Percentiles rank a stretch among this genome's conserved stretches.
phyloP scores from a whole-genome alignment of 257 asterid genomes.

The Solanum piurae region DNA sequence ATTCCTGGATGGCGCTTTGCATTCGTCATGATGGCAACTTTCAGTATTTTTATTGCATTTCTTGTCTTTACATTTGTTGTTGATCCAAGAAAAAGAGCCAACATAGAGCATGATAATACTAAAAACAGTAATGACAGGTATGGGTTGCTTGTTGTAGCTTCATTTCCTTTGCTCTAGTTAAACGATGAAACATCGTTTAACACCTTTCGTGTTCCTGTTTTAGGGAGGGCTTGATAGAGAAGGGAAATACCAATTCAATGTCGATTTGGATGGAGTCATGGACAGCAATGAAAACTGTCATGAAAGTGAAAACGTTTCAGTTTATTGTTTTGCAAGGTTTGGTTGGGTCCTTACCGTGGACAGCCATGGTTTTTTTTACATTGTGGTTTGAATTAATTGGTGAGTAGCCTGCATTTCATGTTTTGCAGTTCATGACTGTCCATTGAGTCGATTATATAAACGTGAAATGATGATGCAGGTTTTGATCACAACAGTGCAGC shows the following conservation, averaged over 20 bases:
- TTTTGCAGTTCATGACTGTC: background rate
- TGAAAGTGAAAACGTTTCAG: slow-evolving; percentile 78
- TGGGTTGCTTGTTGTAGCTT: background rate
- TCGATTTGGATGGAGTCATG: slow-evolving; percentile 75
- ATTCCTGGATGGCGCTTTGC: slow-evolving; percentile 91
- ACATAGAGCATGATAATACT: slow-evolving; percentile 13
- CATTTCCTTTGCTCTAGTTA: background rate
- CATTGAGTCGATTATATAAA: background rate
- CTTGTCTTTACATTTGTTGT: slow-evolving; percentile 72
- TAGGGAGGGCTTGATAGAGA: slow-evolving; percentile 63
- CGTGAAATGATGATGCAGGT: slow-evolving; percentile 35
- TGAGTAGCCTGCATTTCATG: slow-evolving; percentile 5
- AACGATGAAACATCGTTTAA: background rate
- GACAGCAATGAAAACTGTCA: slow-evolving; percentile 75
- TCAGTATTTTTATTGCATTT: slow-evolving; percentile 69
- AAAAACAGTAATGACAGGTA: slow-evolving; percentile 49
- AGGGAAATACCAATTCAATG: slow-evolving; percentile 24
- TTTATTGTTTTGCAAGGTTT: slow-evolving; percentile 87
- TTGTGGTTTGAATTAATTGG: slow-evolving; percentile 92
- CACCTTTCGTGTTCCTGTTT: background rate
- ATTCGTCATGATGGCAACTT: slow-evolving; percentile 56
- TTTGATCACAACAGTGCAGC: slow-evolving; percentile 86
- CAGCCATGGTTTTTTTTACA: slow-evolving; percentile 84
- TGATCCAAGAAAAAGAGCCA: slow-evolving; percentile 49
- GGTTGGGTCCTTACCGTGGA: slow-evolving; percentile 91